phyloP scores from a whole-genome alignment of 352 stramenopile genomes.

The Blastocystis sp. region DNA sequence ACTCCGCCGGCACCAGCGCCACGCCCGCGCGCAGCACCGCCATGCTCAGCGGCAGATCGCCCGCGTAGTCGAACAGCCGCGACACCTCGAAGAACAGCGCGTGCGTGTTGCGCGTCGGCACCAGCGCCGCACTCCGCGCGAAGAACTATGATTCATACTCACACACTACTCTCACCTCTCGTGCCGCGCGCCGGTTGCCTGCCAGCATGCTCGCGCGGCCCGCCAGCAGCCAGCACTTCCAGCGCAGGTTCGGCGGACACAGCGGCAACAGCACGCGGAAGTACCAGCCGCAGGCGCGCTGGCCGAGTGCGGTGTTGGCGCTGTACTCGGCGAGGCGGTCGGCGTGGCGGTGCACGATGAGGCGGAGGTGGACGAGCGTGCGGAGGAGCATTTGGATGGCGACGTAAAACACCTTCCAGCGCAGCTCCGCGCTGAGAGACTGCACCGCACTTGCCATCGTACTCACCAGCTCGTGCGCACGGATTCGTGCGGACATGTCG shows the following conservation, averaged over 20 bases:
- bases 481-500: not conserved
- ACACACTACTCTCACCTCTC: not conserved
- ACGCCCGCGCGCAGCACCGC: not conserved
- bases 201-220: not conserved
- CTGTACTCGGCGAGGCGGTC: slow-evolving; percentile 1
- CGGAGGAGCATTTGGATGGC: slow-evolving; percentile 24
- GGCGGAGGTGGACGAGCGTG: slow-evolving; percentile 23
- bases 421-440: slow-evolving; percentile 2
- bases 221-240: not conserved
- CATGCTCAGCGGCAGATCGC: not conserved
- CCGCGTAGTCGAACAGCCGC: not conserved
- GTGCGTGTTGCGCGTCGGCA: not conserved
- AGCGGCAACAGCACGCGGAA: not conserved
- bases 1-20: not conserved
- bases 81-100: slow-evolving; percentile 10
- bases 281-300: not conserved
- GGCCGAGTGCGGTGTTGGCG: not conserved
- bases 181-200: not conserved
- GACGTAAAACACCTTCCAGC: slow-evolving; percentile 56
- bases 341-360: not conserved
- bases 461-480: not conserved
- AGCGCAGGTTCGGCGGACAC: slow-evolving; percentile 6
- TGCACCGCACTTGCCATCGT: not conserved
- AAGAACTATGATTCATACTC: not conserved
- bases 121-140: not conserved